phyloP scores from a whole-genome alignment of 768 basidiomycete species.

The Kwoniella europaea region DNA sequence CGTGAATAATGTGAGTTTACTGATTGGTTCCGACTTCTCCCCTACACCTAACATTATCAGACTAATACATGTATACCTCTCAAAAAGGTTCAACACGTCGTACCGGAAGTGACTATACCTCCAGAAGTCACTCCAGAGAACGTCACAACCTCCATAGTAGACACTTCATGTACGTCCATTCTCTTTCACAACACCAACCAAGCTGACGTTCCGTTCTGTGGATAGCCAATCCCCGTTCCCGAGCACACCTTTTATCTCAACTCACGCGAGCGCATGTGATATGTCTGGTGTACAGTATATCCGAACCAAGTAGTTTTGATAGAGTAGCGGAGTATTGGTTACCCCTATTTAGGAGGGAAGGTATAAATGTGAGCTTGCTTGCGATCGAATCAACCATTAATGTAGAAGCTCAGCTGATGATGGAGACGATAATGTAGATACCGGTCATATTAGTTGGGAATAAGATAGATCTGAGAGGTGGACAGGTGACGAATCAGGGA shows the following conservation, averaged over 20 bases:
- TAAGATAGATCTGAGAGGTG: constrained; percentile 94
- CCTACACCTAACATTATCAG: neutral
- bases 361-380: constrained; percentile 77
- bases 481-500: constrained; percentile 89
- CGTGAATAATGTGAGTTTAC: constrained; percentile 75
- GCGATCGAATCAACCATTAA: neutral
- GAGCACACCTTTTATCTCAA: constrained; percentile 87
- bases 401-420: neutral
- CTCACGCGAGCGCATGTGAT: constrained; percentile 98
- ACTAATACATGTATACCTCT: neutral
- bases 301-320: constrained; percentile 94
- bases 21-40: neutral
- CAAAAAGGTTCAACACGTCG: constrained; percentile 83
- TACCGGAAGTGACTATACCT: constrained; percentile 97
- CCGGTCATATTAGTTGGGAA: constrained; percentile 97
- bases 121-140: constrained; percentile 97
- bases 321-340: constrained; percentile 98
- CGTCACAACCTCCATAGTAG: constrained; percentile 96
- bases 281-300: constrained; percentile 94
- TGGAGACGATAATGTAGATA: constrained; percentile 64
- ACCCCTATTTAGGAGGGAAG: constrained; percentile 89
- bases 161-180: constrained; percentile 79
- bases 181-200: neutral
- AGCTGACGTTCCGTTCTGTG: constrained; percentile 3
- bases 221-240: constrained; percentile 81